Percentiles rank a stretch among this genome's conserved stretches.
phyloP scores from a whole-genome alignment of 208 protist genomes.

The Kentomonas sorsogonicus region DNA sequence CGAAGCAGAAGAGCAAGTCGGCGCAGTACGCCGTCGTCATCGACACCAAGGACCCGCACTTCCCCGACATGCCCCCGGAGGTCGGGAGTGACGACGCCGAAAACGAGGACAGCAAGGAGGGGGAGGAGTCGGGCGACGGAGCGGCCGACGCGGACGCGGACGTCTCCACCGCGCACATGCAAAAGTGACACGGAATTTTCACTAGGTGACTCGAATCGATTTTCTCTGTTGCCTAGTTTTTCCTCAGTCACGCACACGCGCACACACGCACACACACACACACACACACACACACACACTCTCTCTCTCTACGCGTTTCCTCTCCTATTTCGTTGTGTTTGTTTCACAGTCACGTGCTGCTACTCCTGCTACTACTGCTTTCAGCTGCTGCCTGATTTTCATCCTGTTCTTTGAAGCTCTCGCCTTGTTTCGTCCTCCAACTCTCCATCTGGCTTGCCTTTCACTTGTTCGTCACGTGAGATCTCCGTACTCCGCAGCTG shows the following conservation, averaged over 20 bases:
- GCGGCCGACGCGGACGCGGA: neutral
- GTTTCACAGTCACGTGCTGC: constrained; percentile 1
- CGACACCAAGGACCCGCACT: constrained; percentile 76
- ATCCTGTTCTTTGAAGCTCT: neutral
- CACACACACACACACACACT: neutral
- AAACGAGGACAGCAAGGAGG: constrained; percentile 3
- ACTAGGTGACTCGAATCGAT: too few relatives aligned
- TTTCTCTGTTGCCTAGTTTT: too few relatives aligned
- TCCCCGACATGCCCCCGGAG: constrained; percentile 84
- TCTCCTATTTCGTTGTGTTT: constrained; percentile 8
- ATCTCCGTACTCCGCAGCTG: too few relatives aligned
- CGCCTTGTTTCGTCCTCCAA: constrained; percentile 1
- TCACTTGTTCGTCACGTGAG: too few relatives aligned
- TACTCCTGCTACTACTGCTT: neutral
- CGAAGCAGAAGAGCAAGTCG: constrained; percentile 65
- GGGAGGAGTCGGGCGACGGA: constrained; percentile 1
- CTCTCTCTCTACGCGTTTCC: neutral
- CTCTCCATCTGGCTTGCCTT: too few relatives aligned
- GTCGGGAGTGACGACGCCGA: constrained; percentile 42
- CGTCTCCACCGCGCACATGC: neutral
- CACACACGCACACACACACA: too few relatives aligned
- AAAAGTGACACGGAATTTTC: too few relatives aligned
- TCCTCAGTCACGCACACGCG: too few relatives aligned
- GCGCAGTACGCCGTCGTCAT: constrained; percentile 42
- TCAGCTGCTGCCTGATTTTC: too few relatives aligned